Evolutionary conservation across 768 basidiomycete species (phyloP), one percentile per base, ranked within the genome.

Genomic region (Mycena rosella): DNA sequence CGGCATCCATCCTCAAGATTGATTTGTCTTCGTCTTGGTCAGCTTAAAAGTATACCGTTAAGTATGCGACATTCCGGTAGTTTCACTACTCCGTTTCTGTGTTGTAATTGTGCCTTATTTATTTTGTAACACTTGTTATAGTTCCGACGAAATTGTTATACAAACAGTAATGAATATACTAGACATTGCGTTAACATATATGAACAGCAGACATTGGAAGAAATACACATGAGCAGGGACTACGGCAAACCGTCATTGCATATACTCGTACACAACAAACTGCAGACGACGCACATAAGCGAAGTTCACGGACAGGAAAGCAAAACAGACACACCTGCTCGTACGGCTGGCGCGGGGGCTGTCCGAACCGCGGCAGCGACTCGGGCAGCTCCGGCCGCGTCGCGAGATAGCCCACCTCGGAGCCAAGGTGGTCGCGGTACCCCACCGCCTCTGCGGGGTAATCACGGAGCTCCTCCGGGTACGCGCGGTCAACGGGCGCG

Each of bases 401-500:
- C 17, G 77, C 77, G 15, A 78, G 72, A 72, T 84, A 89, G 36
- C 74, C 63, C 3, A 83, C 73, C 38, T 82, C 79, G 11, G 74
- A 61, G 5, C 88, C 87, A 60, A 78, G 71, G 62, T 91, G 85
- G 73, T 93, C 84, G 75, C 76, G 78, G 71, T 88, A 94, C 8
- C 88, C 89, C 18, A 84, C 84, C 17, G 78, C 77, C 67, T 85
- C 84, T 1, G 77, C 73, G 1, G 92, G 92, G 70, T 93, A 92
- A 1, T 83, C 78, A 45, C 79, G 77, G 27, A 94, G 81, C 11
- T 94, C 92, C 0, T 74, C 68, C 1, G 92, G 92, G 71, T 88
- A 89, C n/a, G 84, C 83, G 51, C 77, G 75, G 10, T 82, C 77
- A 0, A 75, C 77, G 1, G 92, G 92, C 10, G 90, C 91, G 62